Evolutionary conservation across 257 asterid genomes (phyloP).

Genomic region (Paraleonurus japonicus): DNA sequence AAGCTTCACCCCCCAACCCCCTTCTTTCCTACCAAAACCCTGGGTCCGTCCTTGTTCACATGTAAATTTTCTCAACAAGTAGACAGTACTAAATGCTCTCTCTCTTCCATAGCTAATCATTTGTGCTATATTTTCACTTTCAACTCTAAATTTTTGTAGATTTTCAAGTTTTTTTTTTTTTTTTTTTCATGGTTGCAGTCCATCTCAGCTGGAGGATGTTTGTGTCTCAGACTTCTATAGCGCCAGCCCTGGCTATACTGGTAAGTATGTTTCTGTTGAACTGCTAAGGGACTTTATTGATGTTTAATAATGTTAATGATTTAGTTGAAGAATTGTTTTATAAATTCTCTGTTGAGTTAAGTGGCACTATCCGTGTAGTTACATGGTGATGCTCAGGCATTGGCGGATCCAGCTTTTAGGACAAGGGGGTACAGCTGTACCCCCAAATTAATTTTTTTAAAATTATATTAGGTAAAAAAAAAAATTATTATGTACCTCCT

Average conservation of each 20-base stretch:
- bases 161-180: background rate
- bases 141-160: background rate
- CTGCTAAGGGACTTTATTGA: background rate
- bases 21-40: background rate
- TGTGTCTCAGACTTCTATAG: conserved; percentile 54
- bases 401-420: no score
- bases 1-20: no score
- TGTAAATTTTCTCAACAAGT: background rate
- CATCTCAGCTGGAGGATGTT: conserved; percentile 51
- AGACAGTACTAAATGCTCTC: background rate
- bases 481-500: no score
- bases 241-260: conserved; percentile 69
- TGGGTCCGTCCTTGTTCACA: background rate
- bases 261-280: conserved; percentile 35
- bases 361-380: background rate
- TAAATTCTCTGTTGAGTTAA: background rate
- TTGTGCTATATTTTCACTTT: background rate
- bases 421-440: no score
- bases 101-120: conserved; percentile 4
- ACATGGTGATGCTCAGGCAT: background rate
- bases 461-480: no score
- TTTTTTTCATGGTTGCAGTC: conserved; percentile 36
- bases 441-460: no score
- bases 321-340: background rate
- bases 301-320: background rate